These are phyloP conservation scores for Paramecium pentaurelia DNA, from an alignment of 73 alveolate species.

Conservation along the genomic window DNA sequence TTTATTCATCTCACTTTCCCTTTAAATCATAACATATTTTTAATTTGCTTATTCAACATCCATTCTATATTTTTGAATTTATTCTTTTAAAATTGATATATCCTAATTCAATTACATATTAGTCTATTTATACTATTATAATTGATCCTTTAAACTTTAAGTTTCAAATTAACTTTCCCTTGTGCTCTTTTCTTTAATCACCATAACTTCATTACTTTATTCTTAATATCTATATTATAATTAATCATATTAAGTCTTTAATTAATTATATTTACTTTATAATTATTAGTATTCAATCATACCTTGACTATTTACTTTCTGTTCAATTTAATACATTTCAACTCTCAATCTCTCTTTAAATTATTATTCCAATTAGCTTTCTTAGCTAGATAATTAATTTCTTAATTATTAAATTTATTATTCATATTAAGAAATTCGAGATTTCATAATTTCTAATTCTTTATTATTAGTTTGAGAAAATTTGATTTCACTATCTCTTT, in stretches of 20 bases:
- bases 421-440: not conserved
- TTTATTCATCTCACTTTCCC: constrained; percentile 14
- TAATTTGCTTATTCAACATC: not conserved
- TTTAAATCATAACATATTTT: not conserved
- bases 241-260: not conserved
- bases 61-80: not conserved
- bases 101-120: not conserved
- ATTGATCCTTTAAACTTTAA: not conserved
- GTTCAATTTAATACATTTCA: not conserved
- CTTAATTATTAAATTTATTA: not conserved
- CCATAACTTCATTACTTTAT: not conserved
- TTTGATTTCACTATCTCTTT: constrained; percentile 11
- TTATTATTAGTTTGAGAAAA: not conserved
- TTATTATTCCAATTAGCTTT: not conserved
- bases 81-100: not conserved
- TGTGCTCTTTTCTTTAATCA: not conserved
- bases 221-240: not conserved
- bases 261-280: not conserved
- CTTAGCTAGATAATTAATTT: not conserved
- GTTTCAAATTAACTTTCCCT: not conserved
- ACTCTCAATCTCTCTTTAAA: not conserved
- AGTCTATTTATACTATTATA: not conserved
- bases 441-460: not conserved
- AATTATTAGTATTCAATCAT: not conserved
- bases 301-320: not conserved